A percentile compares a stretch with the other conserved stretches of the same genome.
Evolutionary conservation across 139 green algal species (phyloP).

Genomic region (Tetraselmis chui): DNA sequence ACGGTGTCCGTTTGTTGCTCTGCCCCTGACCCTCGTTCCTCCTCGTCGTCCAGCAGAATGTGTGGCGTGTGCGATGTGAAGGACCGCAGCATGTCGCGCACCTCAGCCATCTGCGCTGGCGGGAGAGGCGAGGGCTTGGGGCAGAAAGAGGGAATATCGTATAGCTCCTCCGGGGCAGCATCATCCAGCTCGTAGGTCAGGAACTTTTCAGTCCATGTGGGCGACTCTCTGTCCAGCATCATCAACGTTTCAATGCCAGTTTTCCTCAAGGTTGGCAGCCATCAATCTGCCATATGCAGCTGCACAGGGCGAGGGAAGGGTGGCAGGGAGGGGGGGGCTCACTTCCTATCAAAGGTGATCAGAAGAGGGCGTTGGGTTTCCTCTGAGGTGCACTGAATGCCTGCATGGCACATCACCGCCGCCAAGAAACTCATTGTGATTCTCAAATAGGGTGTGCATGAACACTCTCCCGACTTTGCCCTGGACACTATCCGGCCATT

Average conservation of each 20-base stretch:
- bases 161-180: background rate
- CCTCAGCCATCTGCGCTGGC: background rate
- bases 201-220: background rate
- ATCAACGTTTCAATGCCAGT: too few species aligned
- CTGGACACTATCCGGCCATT: too few species aligned
- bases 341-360: background rate
- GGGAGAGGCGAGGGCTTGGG: background rate
- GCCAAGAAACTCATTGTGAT: too few species aligned
- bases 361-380: background rate
- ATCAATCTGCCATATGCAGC: background rate
- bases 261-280: too few species aligned
- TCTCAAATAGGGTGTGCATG: too few species aligned
- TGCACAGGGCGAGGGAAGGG: background rate
- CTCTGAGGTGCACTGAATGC: background rate
- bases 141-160: background rate
- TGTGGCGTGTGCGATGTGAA: background rate
- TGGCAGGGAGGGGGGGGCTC: background rate
- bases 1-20: too few species aligned
- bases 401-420: too few species aligned
- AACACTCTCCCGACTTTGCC: too few species aligned
- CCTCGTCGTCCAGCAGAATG: background rate
- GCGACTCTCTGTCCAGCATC: background rate
- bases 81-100: background rate
- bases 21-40: too few species aligned
- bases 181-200: background rate